Evolutionary conservation across 2,329 filamentous ascomycete genomes (phyloP).

Genomic region (Pseudogymnoascus destructans): DNA sequence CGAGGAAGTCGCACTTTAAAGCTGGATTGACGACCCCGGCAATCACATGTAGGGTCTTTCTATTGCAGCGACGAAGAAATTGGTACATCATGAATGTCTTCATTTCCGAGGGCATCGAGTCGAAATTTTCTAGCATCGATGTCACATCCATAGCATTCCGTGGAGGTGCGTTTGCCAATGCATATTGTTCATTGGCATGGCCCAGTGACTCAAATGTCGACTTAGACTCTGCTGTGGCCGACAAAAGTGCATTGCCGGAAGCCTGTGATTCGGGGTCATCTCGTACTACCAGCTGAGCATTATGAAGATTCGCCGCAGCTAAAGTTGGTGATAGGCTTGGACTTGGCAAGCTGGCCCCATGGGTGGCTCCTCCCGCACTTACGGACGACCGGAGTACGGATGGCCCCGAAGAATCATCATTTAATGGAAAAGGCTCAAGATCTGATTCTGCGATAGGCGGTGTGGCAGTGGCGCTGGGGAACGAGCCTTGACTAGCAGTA

Average conservation of each 20-base stretch:
- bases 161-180: slow-evolving; percentile 19
- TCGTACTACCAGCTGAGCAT: slow-evolving; percentile 21
- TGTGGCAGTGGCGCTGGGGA: slow-evolving; percentile 51
- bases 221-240: slow-evolving; percentile 16
- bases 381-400: slow-evolving; percentile 30
- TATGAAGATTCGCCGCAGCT: slow-evolving; percentile 45
- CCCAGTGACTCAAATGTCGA: slow-evolving; percentile 23
- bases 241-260: slow-evolving; percentile 17
- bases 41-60: slow-evolving; percentile 78
- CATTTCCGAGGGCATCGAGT: slow-evolving; percentile 79
- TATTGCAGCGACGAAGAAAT: slow-evolving; percentile 73
- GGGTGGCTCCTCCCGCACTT: slow-evolving; percentile 24
- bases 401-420: slow-evolving; percentile 36
- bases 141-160: slow-evolving; percentile 61
- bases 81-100: slow-evolving; percentile 97
- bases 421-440: slow-evolving; percentile 44
- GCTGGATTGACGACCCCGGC: slow-evolving; percentile 87
- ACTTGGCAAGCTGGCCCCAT: slow-evolving; percentile 84
- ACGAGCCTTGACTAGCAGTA: slow-evolving; percentile 36
- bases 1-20: slow-evolving; percentile 85
- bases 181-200: slow-evolving; percentile 19
- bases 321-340: slow-evolving; percentile 87
- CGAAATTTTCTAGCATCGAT: slow-evolving; percentile 76
- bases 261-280: slow-evolving; percentile 17
- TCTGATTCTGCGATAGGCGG: slow-evolving; percentile 66